Evolutionary conservation across 441 rosid genomes (phyloP), one percentile per base, ranked within the genome.

Genomic region (Iberis amara): DNA sequence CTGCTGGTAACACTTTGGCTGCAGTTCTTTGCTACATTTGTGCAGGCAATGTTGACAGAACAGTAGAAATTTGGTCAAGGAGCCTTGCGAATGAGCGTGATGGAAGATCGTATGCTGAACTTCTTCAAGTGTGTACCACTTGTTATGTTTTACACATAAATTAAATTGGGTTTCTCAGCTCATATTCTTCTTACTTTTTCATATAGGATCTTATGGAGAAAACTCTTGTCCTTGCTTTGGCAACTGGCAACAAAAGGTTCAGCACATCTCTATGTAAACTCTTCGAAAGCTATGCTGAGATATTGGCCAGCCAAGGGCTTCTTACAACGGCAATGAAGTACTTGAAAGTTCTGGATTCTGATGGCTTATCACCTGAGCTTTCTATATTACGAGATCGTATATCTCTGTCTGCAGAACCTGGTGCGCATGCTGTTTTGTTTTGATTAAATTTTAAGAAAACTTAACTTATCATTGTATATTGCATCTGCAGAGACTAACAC

Each of bases 41-140:
- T 49, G 98, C 95, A 2, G 95, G 96, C 49, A 94, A 94, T 72
- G 85, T 94, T 62, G 96, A 90, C 71, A 90, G 86, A 66, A 86
- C 98, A 45, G 94, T 94, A 57, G 98, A 90, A 70, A 88, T 94
- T 56, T 94, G 98, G 99, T 94, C 99, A 6, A 85, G 85, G 77
- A 74, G 77, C 71, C 79, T 94, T 63, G 65, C 77, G 11, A 66
- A 62, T 55, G 89, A 77, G 46, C 69, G 63, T 11, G 91, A 79
- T 45, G 87, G 94, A 57, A 84, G 83, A 74, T 65, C 97, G 10
- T 83, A 82, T 66, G 80, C 81, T 69, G 97, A 86, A 71, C 92
- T 81, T 66, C 85, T 90, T 70, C 96, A 90, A 84, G 99, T 88
- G 57, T 62, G 68, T 65, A 52, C 61, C 57, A 52, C 49, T 68